Conservation (phyloP, 164 flowering plant genomes). For the Santalum album region DNA sequence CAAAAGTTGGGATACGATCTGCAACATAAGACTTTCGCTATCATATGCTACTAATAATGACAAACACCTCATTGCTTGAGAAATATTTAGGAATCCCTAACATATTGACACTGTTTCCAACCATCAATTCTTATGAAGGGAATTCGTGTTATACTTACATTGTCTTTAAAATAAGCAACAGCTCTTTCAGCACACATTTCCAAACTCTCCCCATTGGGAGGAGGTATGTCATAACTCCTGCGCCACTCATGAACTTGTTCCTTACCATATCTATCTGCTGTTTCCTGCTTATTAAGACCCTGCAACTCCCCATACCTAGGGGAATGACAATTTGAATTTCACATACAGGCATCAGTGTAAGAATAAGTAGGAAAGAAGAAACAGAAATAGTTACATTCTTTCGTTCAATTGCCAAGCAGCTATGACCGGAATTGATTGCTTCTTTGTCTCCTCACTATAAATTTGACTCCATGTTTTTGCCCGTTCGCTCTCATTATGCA, state of each 20-base stretch:
- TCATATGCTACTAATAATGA: conserved; percentile 14
- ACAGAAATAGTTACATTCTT: conserved; percentile 57
- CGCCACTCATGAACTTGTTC: conserved; percentile 97
- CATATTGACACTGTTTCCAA: background rate
- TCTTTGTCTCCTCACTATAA: conserved; percentile 81
- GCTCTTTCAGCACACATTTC: conserved; percentile 99
- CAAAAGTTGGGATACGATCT: conserved; percentile 81
- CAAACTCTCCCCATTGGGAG: conserved; percentile 98
- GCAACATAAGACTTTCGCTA: conserved; percentile 14
- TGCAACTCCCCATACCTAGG: conserved; percentile 95
- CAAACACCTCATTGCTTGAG: too few relatives aligned
- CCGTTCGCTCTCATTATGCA: conserved; percentile 78
- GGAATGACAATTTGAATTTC: background rate
- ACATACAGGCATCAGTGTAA: background rate
- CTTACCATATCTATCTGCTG: conserved; percentile 87
- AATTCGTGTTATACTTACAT: conserved; percentile 29
- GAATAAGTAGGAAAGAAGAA: conserved; percentile 3
- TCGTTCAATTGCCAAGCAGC: conserved; percentile 95
- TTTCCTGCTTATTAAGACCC: conserved; percentile 97
- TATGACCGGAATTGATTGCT: conserved; percentile 87
- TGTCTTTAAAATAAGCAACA: conserved; percentile 86
- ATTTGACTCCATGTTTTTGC: conserved; percentile 85
- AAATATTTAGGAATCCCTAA: too few relatives aligned
- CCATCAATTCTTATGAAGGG: background rate
- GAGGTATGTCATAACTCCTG: conserved; percentile 91